These are phyloP conservation scores for Pugionium dolabratum DNA, from an alignment of 345 rosid species.

Conservation along the genomic window DNA sequence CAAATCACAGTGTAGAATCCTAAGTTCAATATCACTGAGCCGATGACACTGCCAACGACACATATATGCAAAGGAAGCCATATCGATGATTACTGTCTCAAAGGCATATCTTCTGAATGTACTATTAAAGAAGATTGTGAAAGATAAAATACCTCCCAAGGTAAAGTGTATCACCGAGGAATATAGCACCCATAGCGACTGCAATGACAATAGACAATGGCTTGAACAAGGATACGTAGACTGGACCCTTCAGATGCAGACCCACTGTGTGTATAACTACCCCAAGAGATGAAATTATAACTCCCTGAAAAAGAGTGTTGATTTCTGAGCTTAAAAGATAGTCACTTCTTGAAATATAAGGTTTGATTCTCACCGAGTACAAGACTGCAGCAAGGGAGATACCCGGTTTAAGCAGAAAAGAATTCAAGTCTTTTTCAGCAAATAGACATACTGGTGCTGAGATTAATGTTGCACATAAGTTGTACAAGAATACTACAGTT, in stretches of 20 bases:
- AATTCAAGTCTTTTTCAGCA: slow-evolving; percentile 41
- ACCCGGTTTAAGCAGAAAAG: slow-evolving; percentile 45
- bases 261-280: slow-evolving; percentile 41
- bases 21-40: slow-evolving; percentile 38
- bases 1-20: slow-evolving; percentile 42
- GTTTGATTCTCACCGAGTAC: slow-evolving; percentile 43
- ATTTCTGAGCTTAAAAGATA: neutral
- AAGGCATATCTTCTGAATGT: neutral
- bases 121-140: neutral
- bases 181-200: slow-evolving; percentile 36
- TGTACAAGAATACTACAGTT: slow-evolving; percentile 35
- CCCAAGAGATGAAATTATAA: slow-evolving; percentile 15
- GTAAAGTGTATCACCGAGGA: slow-evolving; percentile 45
- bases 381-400: slow-evolving; percentile 37
- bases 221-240: slow-evolving; percentile 47
- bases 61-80: neutral
- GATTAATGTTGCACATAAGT: slow-evolving; percentile 36
- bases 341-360: neutral
- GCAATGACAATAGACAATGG: slow-evolving; percentile 49
- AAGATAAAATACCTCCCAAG: slow-evolving; percentile 42
- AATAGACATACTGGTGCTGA: slow-evolving; percentile 44
- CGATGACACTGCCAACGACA: slow-evolving; percentile 35
- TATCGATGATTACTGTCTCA: neutral
- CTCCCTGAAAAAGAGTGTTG: slow-evolving; percentile 31
- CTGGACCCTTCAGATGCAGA: slow-evolving; percentile 47